phyloP scores from a whole-genome alignment of 192 early-diverging fungal genomes.

The Helicostylum pulchrum region DNA sequence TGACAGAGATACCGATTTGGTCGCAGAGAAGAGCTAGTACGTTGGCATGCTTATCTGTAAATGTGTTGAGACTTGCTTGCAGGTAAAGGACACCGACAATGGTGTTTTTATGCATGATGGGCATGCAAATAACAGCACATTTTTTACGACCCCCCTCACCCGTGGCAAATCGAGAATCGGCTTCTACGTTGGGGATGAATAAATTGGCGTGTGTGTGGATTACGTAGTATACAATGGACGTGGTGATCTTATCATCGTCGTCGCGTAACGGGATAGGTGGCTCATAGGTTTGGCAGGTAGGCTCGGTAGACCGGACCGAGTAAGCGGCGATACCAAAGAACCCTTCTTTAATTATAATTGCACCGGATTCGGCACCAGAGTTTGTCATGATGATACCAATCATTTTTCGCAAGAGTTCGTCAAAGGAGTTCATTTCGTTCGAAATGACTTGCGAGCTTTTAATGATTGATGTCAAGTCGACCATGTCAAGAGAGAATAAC shows the following conservation, averaged over 20 bases:
- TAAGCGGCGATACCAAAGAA: slow-evolving; percentile 23
- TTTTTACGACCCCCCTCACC: slow-evolving; percentile 9
- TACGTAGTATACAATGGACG: slow-evolving; percentile 24
- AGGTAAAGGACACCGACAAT: slow-evolving; percentile 45
- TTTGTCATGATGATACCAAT: slow-evolving; percentile 31
- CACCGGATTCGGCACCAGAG: slow-evolving; percentile 21
- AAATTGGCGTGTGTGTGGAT: slow-evolving; percentile 17
- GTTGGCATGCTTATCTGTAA: slow-evolving; percentile 27
- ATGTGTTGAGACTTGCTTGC: slow-evolving; percentile 25
- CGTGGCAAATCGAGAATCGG: slow-evolving; percentile 25
- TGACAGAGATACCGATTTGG: slow-evolving; percentile 46
- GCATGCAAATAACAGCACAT: slow-evolving; percentile 40
- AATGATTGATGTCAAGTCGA: slow-evolving; percentile 30
- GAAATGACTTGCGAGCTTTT: slow-evolving; percentile 36
- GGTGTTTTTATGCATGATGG: slow-evolving; percentile 42
- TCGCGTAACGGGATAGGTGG: slow-evolving; percentile 23
- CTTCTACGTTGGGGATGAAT: slow-evolving; percentile 31
- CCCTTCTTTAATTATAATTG: slow-evolving; percentile 25
- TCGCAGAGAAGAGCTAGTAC: slow-evolving; percentile 44
- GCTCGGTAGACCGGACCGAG: neutral
- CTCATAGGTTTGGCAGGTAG: slow-evolving; percentile 8
- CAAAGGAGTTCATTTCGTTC: slow-evolving; percentile 36
- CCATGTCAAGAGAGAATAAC: slow-evolving; percentile 25
- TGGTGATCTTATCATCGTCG: slow-evolving; percentile 6
- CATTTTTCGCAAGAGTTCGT: slow-evolving; percentile 26